A percentile compares a stretch with the other conserved stretches of the same genome.
phyloP scores from a whole-genome alignment of 2,329 filamentous ascomycete genomes.

The Cryphonectria carpinicola region DNA sequence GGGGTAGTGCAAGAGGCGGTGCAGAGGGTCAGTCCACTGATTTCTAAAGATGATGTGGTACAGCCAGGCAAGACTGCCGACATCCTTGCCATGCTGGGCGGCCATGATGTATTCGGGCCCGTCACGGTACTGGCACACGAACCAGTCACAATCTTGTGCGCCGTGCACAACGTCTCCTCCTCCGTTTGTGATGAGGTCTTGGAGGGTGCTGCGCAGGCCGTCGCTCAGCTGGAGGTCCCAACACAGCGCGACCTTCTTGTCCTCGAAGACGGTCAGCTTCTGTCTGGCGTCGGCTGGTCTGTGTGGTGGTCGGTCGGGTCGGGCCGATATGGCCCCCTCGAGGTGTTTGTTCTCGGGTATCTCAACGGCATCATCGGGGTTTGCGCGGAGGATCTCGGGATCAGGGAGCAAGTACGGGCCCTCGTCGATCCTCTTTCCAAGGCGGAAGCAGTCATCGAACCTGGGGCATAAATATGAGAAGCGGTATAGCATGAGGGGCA shows the following conservation, averaged over 20 bases:
- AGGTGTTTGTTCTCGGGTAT: slow-evolving; percentile 65
- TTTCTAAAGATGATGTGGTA: slow-evolving; percentile 90
- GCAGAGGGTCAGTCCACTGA: slow-evolving; percentile 83
- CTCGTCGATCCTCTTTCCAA: slow-evolving; percentile 90
- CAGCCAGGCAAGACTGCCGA: slow-evolving; percentile 92
- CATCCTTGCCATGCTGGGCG: slow-evolving; percentile 75
- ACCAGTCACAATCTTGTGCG: slow-evolving; percentile 76
- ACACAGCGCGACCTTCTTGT: slow-evolving; percentile 77
- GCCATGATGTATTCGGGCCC: slow-evolving; percentile 78
- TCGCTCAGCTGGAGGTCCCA: slow-evolving; percentile 72
- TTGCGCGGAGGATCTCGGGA: slow-evolving; percentile 74
- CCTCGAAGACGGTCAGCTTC: slow-evolving; percentile 74
- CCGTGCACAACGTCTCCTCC: slow-evolving; percentile 70
- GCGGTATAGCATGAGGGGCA: too few relatives aligned
- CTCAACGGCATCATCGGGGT: slow-evolving; percentile 58
- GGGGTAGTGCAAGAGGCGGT: slow-evolving; percentile 87
- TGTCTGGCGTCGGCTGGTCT: slow-evolving; percentile 44
- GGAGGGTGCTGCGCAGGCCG: slow-evolving; percentile 69
- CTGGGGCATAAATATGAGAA: slow-evolving; percentile 45
- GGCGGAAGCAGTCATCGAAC: slow-evolving; percentile 95
- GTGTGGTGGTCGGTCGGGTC: slow-evolving; percentile 44
- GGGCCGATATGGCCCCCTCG: slow-evolving; percentile 64
- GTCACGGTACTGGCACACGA: slow-evolving; percentile 85
- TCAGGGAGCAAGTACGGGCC: slow-evolving; percentile 83
- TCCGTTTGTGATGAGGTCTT: slow-evolving; percentile 70